Evolutionary conservation across 2,329 filamentous ascomycete genomes (phyloP).

Genomic region (Volutella citrinella): DNA sequence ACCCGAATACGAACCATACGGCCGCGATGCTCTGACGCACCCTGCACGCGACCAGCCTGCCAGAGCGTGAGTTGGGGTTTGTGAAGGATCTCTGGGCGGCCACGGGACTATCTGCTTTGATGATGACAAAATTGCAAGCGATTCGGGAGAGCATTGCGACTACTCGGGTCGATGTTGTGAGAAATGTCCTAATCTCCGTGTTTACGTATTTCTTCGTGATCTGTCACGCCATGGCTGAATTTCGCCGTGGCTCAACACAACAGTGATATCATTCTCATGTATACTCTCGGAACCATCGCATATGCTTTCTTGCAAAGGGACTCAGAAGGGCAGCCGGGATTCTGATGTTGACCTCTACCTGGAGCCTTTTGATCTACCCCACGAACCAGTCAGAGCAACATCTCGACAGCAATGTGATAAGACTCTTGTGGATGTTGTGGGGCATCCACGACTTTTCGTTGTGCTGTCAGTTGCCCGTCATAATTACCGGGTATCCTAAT

Average conservation of each 20-base stretch:
- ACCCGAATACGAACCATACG: slow-evolving; percentile 20
- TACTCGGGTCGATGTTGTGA: slow-evolving; percentile 24
- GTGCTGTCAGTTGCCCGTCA: too few species aligned
- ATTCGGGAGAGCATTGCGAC: slow-evolving; percentile 24
- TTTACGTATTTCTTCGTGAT: slow-evolving; percentile 22
- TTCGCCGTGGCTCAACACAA: slow-evolving; percentile 19
- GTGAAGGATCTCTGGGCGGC: slow-evolving; percentile 15
- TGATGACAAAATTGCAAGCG: slow-evolving; percentile 31
- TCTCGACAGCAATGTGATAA: too few species aligned
- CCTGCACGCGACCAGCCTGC: slow-evolving; percentile 7
- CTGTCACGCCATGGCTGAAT: slow-evolving; percentile 17
- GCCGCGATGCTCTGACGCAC: slow-evolving; percentile 14
- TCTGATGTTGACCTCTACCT: too few species aligned
- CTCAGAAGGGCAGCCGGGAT: too few species aligned
- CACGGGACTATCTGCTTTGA: slow-evolving; percentile 23
- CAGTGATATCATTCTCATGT: slow-evolving; percentile 21
- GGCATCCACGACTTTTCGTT: too few species aligned
- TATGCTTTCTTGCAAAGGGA: too few species aligned
- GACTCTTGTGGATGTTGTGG: too few species aligned
- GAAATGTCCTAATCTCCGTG: slow-evolving; percentile 21
- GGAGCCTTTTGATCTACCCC: too few species aligned
- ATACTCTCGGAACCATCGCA: too few species aligned
- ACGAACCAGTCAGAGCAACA: too few species aligned
- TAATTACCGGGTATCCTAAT: too few species aligned
- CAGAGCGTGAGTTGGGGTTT: slow-evolving; percentile 13